phyloP scores from a whole-genome alignment of 768 basidiomycete genomes.

The Boletus rufocinnamomeus region DNA sequence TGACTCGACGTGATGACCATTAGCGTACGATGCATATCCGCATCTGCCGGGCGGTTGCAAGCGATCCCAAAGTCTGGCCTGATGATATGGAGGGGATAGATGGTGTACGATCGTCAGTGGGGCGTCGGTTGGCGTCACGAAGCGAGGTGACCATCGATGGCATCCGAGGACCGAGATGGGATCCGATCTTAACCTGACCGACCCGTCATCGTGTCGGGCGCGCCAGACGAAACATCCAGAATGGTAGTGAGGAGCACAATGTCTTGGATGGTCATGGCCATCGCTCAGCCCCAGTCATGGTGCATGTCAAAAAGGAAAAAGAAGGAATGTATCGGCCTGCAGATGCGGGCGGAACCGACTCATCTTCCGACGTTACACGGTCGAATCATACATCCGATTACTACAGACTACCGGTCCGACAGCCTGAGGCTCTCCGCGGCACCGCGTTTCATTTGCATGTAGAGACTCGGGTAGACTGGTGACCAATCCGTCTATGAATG shows the following conservation, averaged over 20 bases:
- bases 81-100: not conserved
- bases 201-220: not conserved
- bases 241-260: not conserved
- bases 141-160: not conserved
- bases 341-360: not conserved
- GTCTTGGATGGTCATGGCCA: not conserved
- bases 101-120: not conserved
- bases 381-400: no score
- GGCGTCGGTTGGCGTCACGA: not conserved
- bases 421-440: no score
- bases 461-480: no score
- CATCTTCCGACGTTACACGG: no score
- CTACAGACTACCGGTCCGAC: no score
- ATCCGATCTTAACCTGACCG: not conserved
- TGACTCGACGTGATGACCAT: slow-evolving; percentile 8
- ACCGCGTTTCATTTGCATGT: no score
- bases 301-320: not conserved
- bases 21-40: not conserved
- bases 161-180: not conserved
- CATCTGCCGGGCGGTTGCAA: not conserved
- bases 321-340: not conserved
- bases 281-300: not conserved
- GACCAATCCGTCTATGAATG: no score
- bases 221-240: not conserved
- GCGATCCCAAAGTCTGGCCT: not conserved